Percentiles rank a stretch among this genome's conserved stretches.
Conservation (phyloP, 2,329 filamentous ascomycete species). For the Cladosporium sp. region DNA sequence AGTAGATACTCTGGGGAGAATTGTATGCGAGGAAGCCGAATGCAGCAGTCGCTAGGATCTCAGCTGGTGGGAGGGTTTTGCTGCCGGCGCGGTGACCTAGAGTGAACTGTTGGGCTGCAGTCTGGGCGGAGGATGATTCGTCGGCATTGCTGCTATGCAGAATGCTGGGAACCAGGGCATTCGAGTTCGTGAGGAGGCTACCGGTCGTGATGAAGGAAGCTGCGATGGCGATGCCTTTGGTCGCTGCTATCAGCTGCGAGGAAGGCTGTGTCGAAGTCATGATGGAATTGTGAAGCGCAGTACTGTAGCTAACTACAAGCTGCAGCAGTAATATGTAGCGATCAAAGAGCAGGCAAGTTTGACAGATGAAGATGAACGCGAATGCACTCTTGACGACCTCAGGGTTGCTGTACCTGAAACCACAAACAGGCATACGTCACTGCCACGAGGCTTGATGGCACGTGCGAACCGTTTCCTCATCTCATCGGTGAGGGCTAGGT, state of each 20-base stretch:
- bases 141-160: conserved; percentile 15
- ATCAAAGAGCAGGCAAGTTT: neutral
- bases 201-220: conserved; percentile 57
- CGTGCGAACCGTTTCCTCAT: neutral
- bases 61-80: conserved; percentile 18
- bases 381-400: neutral
- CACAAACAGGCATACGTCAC: neutral
- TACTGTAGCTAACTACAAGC: neutral
- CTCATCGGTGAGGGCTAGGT: neutral
- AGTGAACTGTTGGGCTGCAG: conserved; percentile 22
- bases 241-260: conserved; percentile 14
- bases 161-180: conserved; percentile 39
- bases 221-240: conserved; percentile 44
- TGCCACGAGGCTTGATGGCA: conserved; percentile 1
- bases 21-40: conserved; percentile 22
- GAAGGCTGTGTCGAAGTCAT: conserved; percentile 15
- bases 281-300: neutral
- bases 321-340: neutral
- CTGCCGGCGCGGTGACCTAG: conserved; percentile 19
- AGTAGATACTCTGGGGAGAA: conserved; percentile 2
- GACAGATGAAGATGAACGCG: neutral
- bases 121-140: conserved; percentile 20
- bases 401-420: conserved; percentile 7
- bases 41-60: conserved; percentile 19
- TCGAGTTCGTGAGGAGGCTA: conserved; percentile 65